These are phyloP conservation scores for Malus sylvestris DNA, from an alignment of 306 rosid species.

Conservation along the genomic window DNA sequence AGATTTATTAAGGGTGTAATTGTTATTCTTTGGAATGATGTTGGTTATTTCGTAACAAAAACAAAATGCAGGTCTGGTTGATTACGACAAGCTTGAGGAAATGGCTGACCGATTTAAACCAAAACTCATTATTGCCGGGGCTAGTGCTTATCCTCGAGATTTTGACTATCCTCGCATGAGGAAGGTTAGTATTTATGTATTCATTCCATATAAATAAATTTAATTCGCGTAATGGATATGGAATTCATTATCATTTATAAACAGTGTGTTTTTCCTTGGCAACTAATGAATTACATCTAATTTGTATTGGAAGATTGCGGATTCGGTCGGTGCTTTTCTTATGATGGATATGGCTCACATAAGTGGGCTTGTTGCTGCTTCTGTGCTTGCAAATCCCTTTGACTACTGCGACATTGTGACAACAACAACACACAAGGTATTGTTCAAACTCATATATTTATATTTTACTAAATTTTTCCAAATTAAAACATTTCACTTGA, in stretches of 20 bases:
- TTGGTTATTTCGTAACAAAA: not conserved
- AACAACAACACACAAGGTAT: slow-evolving; percentile 97
- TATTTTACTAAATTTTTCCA: not conserved
- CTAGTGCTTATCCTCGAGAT: slow-evolving; percentile 99
- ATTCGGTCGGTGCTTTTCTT: slow-evolving; percentile 87
- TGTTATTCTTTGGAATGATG: slow-evolving; percentile 6
- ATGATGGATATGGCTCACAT: slow-evolving; percentile 99
- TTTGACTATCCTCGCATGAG: slow-evolving; percentile 92
- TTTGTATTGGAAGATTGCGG: slow-evolving; percentile 60
- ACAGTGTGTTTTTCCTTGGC: not conserved
- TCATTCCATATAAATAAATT: not conserved
- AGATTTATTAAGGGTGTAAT: not conserved
- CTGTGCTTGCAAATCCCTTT: slow-evolving; percentile 82
- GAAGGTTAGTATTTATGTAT: slow-evolving; percentile 44
- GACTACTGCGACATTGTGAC: slow-evolving; percentile 92
- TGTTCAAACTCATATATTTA: not conserved
- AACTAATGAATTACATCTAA: slow-evolving; percentile 23
- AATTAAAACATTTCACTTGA: not conserved
- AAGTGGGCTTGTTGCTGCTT: slow-evolving; percentile 97
- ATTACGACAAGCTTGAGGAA: slow-evolving; percentile 92
- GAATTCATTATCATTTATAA: not conserved
- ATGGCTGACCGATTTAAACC: slow-evolving; percentile 80
- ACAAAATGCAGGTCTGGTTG: slow-evolving; percentile 56
- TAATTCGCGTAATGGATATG: not conserved
- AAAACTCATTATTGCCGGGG: slow-evolving; percentile 90